Conservation (phyloP, 805 yeast species). For the Grigorovia humatica region DNA sequence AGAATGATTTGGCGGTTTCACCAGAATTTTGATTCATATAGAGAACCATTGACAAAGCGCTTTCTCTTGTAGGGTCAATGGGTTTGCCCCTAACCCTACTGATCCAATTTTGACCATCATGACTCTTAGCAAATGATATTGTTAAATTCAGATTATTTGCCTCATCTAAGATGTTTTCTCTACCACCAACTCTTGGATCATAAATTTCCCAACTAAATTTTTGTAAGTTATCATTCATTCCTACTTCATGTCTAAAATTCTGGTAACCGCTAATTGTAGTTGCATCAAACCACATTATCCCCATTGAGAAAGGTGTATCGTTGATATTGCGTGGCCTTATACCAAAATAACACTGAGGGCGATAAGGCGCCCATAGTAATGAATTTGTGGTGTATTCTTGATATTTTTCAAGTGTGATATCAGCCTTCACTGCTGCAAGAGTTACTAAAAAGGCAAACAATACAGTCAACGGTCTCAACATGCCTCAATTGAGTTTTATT, state of each 20-base stretch:
- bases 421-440: not conserved
- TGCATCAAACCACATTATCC: slow-evolving; percentile 80
- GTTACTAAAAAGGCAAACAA: not conserved
- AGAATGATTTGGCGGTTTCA: slow-evolving; percentile 8
- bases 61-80: slow-evolving; percentile 35
- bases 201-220: slow-evolving; percentile 80
- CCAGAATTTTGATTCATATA: slow-evolving; percentile 71
- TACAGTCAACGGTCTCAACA: not conserved
- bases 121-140: slow-evolving; percentile 66
- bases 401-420: slow-evolving; percentile 10
- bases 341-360: slow-evolving; percentile 81
- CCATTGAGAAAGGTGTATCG: slow-evolving; percentile 58
- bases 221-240: slow-evolving; percentile 56
- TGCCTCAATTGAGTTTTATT: not conserved
- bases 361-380: slow-evolving; percentile 84
- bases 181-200: slow-evolving; percentile 84
- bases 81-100: slow-evolving; percentile 61
- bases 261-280: slow-evolving; percentile 45
- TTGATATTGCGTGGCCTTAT: slow-evolving; percentile 52
- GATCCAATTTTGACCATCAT: slow-evolving; percentile 72
- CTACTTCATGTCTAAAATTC: slow-evolving; percentile 62
- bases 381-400: slow-evolving; percentile 36
- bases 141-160: slow-evolving; percentile 52
- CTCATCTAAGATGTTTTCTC: slow-evolving; percentile 59
- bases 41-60: slow-evolving; percentile 57